Percentiles rank a stretch among this genome's conserved stretches.
Conservation (phyloP, 2,329 filamentous ascomycete genomes). For the Cladosporium cucumerinum region DNA sequence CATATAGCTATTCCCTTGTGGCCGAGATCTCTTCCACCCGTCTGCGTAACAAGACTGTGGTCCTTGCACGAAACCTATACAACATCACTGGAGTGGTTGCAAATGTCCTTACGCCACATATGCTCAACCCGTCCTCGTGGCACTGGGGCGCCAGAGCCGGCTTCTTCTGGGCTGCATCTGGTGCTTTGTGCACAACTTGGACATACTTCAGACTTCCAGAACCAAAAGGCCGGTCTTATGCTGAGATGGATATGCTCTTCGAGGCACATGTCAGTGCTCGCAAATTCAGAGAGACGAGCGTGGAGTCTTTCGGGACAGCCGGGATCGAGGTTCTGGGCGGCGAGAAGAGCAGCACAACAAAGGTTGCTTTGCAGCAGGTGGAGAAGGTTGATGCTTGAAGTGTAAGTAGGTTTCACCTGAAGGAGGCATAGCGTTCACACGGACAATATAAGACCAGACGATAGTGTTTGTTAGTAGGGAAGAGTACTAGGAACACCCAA, state of each 20-base stretch:
- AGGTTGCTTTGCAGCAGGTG: background rate
- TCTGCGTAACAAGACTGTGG: constrained; percentile 30
- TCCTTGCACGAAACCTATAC: constrained; percentile 32
- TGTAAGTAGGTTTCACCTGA: too few relatives aligned
- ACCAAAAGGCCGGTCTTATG: constrained; percentile 41
- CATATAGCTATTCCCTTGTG: constrained; percentile 26
- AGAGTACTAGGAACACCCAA: too few relatives aligned
- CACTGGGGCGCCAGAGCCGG: constrained; percentile 21
- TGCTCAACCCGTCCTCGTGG: constrained; percentile 27
- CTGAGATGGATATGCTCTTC: constrained; percentile 45
- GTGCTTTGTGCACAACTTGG: constrained; percentile 39
- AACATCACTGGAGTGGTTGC: constrained; percentile 27
- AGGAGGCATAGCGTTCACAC: too few relatives aligned
- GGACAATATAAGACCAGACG: too few relatives aligned
- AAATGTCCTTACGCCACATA: constrained; percentile 27
- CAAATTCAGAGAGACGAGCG: constrained; percentile 32
- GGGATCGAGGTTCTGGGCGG: background rate
- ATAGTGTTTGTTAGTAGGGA: too few relatives aligned
- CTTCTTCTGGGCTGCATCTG: constrained; percentile 44
- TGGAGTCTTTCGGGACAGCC: constrained; percentile 10
- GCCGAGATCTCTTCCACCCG: constrained; percentile 31
- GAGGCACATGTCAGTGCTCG: constrained; percentile 39
- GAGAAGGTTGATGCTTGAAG: background rate
- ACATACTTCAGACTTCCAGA: constrained; percentile 45
- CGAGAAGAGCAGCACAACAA: background rate